Evolutionary conservation across 331 rosid genomes (phyloP), one percentile per base, ranked within the genome.

Genomic region (Acacia pycnantha): DNA sequence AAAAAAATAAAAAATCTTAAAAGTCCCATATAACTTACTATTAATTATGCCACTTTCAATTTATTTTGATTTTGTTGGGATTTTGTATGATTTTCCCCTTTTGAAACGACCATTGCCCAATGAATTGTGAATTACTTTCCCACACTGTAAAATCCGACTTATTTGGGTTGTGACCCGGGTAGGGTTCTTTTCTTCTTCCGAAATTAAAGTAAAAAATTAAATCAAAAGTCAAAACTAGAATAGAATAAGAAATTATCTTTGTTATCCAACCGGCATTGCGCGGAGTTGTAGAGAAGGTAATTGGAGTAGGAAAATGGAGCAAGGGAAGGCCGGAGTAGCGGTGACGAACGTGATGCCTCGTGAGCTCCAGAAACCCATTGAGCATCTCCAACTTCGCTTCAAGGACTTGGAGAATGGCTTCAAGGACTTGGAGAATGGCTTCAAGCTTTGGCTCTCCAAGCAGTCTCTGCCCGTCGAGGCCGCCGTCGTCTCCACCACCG

Each of bases 341-440:
- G 37, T 44, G 29, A 13, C 37, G 75, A 70, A 70, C n/a, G 37
- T 43, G 37, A 24, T 46, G 22, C 76, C 76, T 71, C 76, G 8
- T 5, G 40, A 71, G 21, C 35, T 71, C 4, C 40, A 46, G 22
- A 71, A 71, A 41, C 76, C 76, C 40, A 44, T 71, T 2, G 58
- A 46, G 40, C 12, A 44, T 13, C 37, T 71, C 22, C 76, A 46
- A 46, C 13, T 29, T 24, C 58, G 76, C 40, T 71, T 71, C 40
- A 71, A 71, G 58, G 76, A 71, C 0, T 43, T 43, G 37, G 75
- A 70, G n/a, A n/a, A n/a, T n/a, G n/a, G 75, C 37, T 70, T 70
- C 37, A 70, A 70, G 56, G 75, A 70, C 0, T 44, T 44, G 40
- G 76, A 71, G 76, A 44, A 71, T 71, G 76, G 76, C 40, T 71